These are phyloP conservation scores for carrot (Daucus carota) DNA, from an alignment of 129 eudicot genomes.

Conservation along the genomic window DNA sequence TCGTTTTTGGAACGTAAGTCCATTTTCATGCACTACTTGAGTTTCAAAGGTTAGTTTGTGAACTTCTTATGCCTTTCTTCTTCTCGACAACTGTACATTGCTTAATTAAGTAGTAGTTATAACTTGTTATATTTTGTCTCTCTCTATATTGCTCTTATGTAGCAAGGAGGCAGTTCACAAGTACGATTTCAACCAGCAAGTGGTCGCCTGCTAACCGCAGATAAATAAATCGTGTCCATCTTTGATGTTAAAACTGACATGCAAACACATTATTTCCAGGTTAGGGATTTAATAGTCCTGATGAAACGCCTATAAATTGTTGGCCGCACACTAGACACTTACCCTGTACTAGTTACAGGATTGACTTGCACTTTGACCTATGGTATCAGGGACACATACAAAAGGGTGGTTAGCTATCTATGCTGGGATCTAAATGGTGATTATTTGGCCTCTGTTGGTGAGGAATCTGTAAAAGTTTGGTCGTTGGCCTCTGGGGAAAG, in stretches of 20 bases:
- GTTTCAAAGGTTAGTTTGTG: constrained; percentile 68
- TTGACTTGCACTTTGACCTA: neutral
- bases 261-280: constrained; percentile 82
- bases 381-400: constrained; percentile 59
- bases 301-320: neutral
- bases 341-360: neutral
- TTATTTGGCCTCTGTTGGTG: constrained; percentile 77
- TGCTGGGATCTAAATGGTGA: constrained; percentile 94
- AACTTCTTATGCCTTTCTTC: neutral
- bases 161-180: constrained; percentile 93
- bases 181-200: constrained; percentile 89
- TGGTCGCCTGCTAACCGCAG: constrained; percentile 85
- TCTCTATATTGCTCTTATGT: constrained; percentile 21
- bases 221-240: constrained; percentile 67
- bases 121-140: neutral
- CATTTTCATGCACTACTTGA: constrained; percentile 71
- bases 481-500: constrained; percentile 70
- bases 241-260: constrained; percentile 84
- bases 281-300: constrained; percentile 17
- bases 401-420: constrained; percentile 65
- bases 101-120: neutral
- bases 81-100: neutral
- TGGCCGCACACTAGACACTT: neutral
- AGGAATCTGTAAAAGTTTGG: constrained; percentile 92
- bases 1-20: constrained; percentile 80